A percentile compares a stretch with the other conserved stretches of the same genome.
Evolutionary conservation across 768 basidiomycete genomes (phyloP).

Genomic region (Amanita pseudoporphyria): DNA sequence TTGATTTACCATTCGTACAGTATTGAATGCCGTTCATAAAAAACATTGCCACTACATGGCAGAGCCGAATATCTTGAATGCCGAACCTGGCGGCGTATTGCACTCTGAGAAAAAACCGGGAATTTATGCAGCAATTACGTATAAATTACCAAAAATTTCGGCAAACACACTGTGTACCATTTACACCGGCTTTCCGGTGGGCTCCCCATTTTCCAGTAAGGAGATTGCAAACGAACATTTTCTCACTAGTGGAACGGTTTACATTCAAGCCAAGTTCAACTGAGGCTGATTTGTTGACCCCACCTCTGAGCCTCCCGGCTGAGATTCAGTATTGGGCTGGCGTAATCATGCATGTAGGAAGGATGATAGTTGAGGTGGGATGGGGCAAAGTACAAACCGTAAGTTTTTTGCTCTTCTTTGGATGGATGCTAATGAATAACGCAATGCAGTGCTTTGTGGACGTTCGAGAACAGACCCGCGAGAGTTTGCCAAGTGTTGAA

Average conservation of each 20-base stretch:
- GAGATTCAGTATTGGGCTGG: conserved; percentile 99
- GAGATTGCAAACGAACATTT: conserved; percentile 89
- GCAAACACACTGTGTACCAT: too few species aligned
- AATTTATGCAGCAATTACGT: too few species aligned
- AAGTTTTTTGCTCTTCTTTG: conserved; percentile 17
- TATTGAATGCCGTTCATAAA: too few species aligned
- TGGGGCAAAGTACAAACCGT: conserved; percentile 97
- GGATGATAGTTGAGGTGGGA: conserved; percentile 87
- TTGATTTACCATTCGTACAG: too few species aligned
- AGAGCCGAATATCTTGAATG: too few species aligned
- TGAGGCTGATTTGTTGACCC: conserved; percentile 62
- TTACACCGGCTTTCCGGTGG: too few species aligned
- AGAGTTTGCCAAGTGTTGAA: conserved; percentile 93
- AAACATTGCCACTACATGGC: too few species aligned
- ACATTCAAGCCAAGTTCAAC: conserved; percentile 87
- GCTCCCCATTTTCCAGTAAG: too few species aligned
- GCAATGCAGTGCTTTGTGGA: conserved; percentile 80
- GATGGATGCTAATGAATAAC: not conserved
- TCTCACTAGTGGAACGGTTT: conserved; percentile 92
- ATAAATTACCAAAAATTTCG: too few species aligned
- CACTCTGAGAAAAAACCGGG: too few species aligned
- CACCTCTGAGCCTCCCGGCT: conserved; percentile 62
- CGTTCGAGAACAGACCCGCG: conserved; percentile 88
- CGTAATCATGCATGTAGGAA: conserved; percentile 99
- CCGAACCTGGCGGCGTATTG: too few species aligned